Evolutionary conservation across 139 green algal genomes (phyloP).

Genomic region (Prasinococcaceae sp.): DNA sequence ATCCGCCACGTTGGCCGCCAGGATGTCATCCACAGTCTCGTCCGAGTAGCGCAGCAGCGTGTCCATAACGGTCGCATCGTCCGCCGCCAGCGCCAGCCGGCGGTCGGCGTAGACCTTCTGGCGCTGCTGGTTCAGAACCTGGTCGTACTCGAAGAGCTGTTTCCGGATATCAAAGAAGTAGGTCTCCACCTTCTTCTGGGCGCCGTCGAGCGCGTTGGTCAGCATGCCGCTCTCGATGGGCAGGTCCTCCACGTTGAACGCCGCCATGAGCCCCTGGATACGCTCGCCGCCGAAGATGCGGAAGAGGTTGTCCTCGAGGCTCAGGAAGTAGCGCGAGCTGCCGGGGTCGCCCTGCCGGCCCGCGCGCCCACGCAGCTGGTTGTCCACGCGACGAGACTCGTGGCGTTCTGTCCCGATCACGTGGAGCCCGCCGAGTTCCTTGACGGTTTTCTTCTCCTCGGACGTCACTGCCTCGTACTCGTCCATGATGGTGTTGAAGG

Average conservation of each 20-base stretch:
- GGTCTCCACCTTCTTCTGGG: conserved; percentile 84
- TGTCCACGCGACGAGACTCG: conserved; percentile 91
- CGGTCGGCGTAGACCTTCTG: conserved; percentile 84
- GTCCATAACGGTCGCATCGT: conserved; percentile 31
- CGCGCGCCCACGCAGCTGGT: conserved; percentile 45
- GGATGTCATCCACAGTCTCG: conserved; percentile 88
- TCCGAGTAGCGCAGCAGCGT: conserved; percentile 88
- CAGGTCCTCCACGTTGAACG: conserved; percentile 56
- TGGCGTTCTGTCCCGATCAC: conserved; percentile 93
- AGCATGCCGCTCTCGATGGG: conserved; percentile 96
- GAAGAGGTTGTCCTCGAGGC: conserved; percentile 71
- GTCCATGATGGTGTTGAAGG: conserved; percentile 43
- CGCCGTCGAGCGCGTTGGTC: conserved; percentile 74
- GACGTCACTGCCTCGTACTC: conserved; percentile 79
- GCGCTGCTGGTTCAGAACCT: conserved; percentile 94
- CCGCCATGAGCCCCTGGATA: conserved; percentile 75
- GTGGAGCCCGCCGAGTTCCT: conserved; percentile 74
- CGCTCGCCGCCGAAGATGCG: conserved; percentile 90
- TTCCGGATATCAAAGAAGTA: conserved; percentile 98
- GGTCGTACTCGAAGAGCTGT: conserved; percentile 93
- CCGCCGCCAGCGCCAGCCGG: conserved; percentile 54
- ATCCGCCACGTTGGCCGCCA: no score
- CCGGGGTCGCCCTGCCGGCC: conserved; percentile 78
- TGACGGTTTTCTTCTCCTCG: conserved; percentile 64
- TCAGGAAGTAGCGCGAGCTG: conserved; percentile 86